phyloP scores from a whole-genome alignment of 2,329 filamentous ascomycete species.

The Fusarium domesticum region DNA sequence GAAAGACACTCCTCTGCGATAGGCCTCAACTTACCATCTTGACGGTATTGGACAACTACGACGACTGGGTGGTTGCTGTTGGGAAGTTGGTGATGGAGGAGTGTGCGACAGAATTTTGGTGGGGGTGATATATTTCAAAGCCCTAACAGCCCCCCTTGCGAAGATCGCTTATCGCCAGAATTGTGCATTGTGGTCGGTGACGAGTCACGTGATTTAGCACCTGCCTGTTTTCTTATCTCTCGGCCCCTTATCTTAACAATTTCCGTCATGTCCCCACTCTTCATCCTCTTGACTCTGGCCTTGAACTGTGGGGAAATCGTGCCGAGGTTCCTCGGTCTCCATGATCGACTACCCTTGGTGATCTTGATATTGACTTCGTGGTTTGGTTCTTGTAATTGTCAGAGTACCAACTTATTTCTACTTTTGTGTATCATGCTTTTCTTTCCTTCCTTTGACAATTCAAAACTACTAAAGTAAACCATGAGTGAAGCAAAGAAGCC shows the following conservation, averaged over 20 bases:
- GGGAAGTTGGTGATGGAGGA: conserved; percentile 34
- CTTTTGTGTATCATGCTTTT: neutral
- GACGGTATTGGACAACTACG: conserved; percentile 52
- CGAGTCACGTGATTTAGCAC: conserved; percentile 35
- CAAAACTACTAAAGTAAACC: conserved; percentile 27
- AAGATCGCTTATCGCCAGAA: conserved; percentile 22
- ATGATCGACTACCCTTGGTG: neutral
- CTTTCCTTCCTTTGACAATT: too few species aligned
- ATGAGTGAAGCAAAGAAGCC: conserved; percentile 52
- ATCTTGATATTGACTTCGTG: neutral
- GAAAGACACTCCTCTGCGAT: conserved; percentile 25
- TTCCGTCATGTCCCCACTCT: neutral
- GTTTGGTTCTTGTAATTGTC: too few species aligned
- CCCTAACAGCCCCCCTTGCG: conserved; percentile 35
- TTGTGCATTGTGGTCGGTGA: conserved; percentile 36
- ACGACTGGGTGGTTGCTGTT: conserved; percentile 36
- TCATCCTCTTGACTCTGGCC: neutral
- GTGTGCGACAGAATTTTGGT: conserved; percentile 30
- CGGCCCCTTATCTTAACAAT: conserved; percentile 8
- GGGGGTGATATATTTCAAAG: conserved; percentile 41
- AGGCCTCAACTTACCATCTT: conserved; percentile 66
- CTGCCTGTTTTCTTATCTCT: neutral
- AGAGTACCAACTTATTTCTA: too few species aligned
- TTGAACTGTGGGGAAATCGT: conserved; percentile 14
- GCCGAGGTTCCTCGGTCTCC: conserved; percentile 25